Percentiles rank a stretch among this genome's conserved stretches.
phyloP scores from a whole-genome alignment of 1,284 basidiomycete genomes.

The Puccinia hordei region DNA sequence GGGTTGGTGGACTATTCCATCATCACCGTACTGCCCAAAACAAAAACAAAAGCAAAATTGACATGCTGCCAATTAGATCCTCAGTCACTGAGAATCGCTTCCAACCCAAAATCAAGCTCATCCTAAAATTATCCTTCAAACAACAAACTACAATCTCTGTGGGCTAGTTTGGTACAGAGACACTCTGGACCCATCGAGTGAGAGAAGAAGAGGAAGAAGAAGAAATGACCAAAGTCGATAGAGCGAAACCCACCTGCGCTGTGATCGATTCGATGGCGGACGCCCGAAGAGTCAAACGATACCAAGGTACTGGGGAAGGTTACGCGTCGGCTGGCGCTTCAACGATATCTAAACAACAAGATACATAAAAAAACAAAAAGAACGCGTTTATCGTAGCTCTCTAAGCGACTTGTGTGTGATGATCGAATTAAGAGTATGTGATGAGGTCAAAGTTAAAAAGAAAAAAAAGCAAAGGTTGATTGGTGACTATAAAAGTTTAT shows the following conservation, averaged over 20 bases:
- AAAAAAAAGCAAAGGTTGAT: no score
- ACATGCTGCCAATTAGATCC: neutral
- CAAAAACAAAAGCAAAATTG: neutral
- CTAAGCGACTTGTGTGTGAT: neutral
- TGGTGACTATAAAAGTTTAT: neutral
- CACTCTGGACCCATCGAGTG: no score
- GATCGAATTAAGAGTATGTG: neutral
- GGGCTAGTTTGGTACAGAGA: no score
- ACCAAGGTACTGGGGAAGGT: neutral
- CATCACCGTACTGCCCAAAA: neutral
- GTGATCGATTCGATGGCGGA: neutral
- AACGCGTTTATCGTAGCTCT: neutral
- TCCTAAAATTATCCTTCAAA: no score
- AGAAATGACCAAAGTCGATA: neutral
- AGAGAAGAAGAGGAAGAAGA: no score
- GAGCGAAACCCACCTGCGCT: neutral
- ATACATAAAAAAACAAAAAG: neutral
- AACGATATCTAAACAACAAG: no score
- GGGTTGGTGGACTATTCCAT: neutral
- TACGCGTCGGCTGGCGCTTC: neutral
- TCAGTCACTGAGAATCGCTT: no score
- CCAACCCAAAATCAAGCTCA: no score
- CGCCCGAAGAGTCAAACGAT: neutral
- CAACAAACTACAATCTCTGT: no score
- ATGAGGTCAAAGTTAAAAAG: conserved; percentile 3